Conservation (phyloP, 1,284 basidiomycete species). For the Apiotrichum porosum region DNA sequence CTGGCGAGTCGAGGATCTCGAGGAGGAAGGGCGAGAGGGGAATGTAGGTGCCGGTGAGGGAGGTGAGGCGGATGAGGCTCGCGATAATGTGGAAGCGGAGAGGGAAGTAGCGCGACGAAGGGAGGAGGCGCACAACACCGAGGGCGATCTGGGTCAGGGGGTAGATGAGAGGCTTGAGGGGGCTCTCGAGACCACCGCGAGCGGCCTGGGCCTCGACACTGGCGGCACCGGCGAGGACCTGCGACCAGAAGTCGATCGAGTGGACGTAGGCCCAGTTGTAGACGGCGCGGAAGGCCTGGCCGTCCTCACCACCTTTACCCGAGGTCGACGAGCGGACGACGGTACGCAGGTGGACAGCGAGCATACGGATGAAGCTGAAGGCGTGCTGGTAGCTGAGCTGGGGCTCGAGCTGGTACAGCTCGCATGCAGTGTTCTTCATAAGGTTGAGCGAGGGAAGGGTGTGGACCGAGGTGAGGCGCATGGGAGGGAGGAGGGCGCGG, state of each 20-base stretch:
- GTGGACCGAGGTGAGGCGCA: constrained; percentile 70
- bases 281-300: constrained; percentile 85
- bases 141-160: constrained; percentile 91
- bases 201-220: constrained; percentile 57
- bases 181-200: constrained; percentile 60
- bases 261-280: constrained; percentile 99
- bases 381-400: constrained; percentile 74
- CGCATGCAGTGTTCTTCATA: constrained; percentile 96
- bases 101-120: constrained; percentile 72
- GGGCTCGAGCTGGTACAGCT: constrained; percentile 74
- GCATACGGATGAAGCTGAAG: constrained; percentile 92
- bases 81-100: constrained; percentile 70
- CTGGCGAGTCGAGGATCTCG: constrained; percentile 74
- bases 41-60: constrained; percentile 79
- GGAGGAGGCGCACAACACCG: constrained; percentile 86
- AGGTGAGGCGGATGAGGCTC: constrained; percentile 65
- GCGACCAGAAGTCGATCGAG: constrained; percentile 92
- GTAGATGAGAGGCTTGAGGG: constrained; percentile 83
- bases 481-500: constrained; percentile 72
- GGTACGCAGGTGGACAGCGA: constrained; percentile 87
- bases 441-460: constrained; percentile 90
- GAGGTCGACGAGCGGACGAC: constrained; percentile 32
- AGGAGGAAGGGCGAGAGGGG: constrained; percentile 81
- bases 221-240: constrained; percentile 78
- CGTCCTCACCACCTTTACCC: constrained; percentile 34